Conservation (phyloP, 2,329 filamentous ascomycete genomes). For the Alternaria brassicae region DNA sequence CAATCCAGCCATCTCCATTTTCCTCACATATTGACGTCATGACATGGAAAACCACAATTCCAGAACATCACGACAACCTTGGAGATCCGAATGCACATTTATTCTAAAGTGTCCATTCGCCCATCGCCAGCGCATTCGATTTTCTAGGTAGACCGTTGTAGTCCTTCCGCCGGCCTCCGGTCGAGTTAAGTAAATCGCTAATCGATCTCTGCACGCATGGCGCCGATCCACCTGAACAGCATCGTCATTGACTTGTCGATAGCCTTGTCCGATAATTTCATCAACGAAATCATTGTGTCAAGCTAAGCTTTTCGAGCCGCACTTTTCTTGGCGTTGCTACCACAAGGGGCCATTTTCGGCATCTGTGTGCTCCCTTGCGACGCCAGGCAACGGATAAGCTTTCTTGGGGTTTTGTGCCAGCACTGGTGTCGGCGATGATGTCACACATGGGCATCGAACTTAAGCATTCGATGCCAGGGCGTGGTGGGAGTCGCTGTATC, state of each 20-base stretch:
- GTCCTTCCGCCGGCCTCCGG: neutral
- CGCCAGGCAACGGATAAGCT: neutral
- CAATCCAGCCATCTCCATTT: neutral
- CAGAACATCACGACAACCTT: neutral
- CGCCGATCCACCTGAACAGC: slow-evolving; percentile 10
- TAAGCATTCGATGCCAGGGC: slow-evolving; percentile 8
- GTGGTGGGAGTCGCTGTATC: neutral
- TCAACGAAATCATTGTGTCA: neutral
- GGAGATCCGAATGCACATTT: neutral
- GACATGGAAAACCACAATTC: neutral
- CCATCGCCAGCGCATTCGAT: neutral
- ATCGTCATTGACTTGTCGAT: slow-evolving; percentile 19
- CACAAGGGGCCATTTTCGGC: neutral
- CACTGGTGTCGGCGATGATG: slow-evolving; percentile 13
- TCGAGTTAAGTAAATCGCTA: neutral
- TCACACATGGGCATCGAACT: slow-evolving; percentile 3
- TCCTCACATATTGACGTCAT: neutral
- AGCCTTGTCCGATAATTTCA: neutral
- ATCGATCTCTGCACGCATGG: slow-evolving; percentile 1
- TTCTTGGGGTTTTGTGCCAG: neutral
- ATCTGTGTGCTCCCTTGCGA: neutral
- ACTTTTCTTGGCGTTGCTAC: neutral
- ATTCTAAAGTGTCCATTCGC: neutral
- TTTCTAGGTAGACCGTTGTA: neutral
- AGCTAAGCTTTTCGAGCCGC: slow-evolving; percentile 11